Conservation (phyloP, 805 yeast genomes). For the Tetrapisispora taiwanensis region DNA sequence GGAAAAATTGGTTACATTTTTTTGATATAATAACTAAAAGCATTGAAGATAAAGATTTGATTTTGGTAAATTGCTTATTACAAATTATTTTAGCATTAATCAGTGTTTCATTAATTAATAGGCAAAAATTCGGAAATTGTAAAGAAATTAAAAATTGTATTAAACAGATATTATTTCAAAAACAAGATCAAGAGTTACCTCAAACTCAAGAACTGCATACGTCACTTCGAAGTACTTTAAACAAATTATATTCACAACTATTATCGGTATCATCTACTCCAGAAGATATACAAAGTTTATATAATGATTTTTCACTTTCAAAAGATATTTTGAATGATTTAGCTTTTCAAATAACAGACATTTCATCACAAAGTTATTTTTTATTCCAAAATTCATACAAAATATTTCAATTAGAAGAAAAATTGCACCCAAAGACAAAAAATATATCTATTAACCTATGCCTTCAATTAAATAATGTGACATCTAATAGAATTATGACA, state of each 20-base stretch:
- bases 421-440: not conserved
- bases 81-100: conserved; percentile 19
- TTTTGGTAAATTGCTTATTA: conserved; percentile 5
- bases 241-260: conserved; percentile 2
- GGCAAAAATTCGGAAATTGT: conserved; percentile 11
- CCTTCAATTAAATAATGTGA: conserved; percentile 22
- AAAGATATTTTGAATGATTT: conserved; percentile 9
- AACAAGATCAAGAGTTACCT: not conserved
- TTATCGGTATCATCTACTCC: conserved; percentile 14
- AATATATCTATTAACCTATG: conserved; percentile 22
- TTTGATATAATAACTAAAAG: not conserved
- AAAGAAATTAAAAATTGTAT: not conserved
- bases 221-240: not conserved
- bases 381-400: conserved; percentile 24
- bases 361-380: conserved; percentile 18
- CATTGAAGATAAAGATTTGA: conserved; percentile 1
- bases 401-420: conserved; percentile 5
- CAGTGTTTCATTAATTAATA: conserved; percentile 17
- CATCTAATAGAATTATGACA: conserved; percentile 23
- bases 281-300: conserved; percentile 14
- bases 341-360: conserved; percentile 12
- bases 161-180: not conserved
- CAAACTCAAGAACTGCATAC: no score
- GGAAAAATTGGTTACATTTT: not conserved
- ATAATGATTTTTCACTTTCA: conserved; percentile 6